phyloP scores from a whole-genome alignment of 1,284 basidiomycete genomes.

The Malassezia yamatoensis region DNA sequence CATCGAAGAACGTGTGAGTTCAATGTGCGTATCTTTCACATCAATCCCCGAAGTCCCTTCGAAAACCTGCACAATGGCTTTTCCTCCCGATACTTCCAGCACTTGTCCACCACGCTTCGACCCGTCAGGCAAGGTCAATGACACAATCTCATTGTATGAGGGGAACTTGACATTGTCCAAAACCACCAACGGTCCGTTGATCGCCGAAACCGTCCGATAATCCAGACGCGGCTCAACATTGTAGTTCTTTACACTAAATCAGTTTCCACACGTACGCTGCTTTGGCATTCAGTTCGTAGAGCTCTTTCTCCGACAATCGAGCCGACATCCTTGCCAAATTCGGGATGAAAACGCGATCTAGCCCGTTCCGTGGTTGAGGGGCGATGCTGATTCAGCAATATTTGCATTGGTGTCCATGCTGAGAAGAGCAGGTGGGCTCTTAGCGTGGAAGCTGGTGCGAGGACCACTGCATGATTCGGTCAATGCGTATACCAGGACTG shows the following conservation, averaged over 20 bases:
- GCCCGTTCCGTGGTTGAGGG: constrained; percentile 15
- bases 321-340: constrained; percentile 32
- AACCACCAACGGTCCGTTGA: constrained; percentile 84
- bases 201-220: constrained; percentile 87
- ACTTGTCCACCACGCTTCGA: constrained; percentile 92
- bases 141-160: constrained; percentile 99
- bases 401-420: not conserved
- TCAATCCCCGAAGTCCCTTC: constrained; percentile 97
- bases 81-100: constrained; percentile 94
- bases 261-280: constrained; percentile 54
- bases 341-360: constrained; percentile 1
- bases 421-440: not conserved
- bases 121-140: constrained; percentile 89
- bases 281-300: constrained; percentile 72
- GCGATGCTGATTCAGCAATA: constrained; percentile 16
- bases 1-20: constrained; percentile 97
- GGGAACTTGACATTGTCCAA: constrained; percentile 99
- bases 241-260: constrained; percentile 50
- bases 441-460: too few species aligned
- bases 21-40: constrained; percentile 91
- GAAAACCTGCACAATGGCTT: constrained; percentile 95
- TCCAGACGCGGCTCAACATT: constrained; percentile 73
- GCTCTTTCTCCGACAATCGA: constrained; percentile 57
- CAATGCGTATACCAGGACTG: too few species aligned
- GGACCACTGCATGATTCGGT: too few species aligned